Base-by-base conservation (phyloP, 768 basidiomycete genomes). In the Hydnomerulius pinastri region DNA sequence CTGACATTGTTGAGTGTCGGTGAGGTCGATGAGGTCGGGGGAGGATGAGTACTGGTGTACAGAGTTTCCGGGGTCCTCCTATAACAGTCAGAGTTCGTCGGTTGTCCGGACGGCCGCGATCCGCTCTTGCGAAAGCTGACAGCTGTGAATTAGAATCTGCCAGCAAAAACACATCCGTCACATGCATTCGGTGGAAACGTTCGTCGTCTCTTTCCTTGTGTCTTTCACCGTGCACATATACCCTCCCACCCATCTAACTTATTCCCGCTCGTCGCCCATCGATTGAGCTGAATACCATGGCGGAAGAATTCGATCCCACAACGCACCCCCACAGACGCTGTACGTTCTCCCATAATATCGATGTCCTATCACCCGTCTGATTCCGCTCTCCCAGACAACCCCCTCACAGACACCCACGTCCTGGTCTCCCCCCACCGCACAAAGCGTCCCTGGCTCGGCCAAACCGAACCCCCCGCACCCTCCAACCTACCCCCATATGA, bases 361-460 rank as follows among this genome's bases (percentile, higher is more conserved):
- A n/a, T n/a, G 4, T 40, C 38, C 36, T 2, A 21, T 29, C 1
- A 8, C 27, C 2, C 45, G n/a, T 38, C 20, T 43, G 49, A 24
- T 36, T 13, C 61, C 30, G 17, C 21, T 18, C 44, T 48, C 39
- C 12, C 61, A 93, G 91, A 81, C 64, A 95, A 95, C 61, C 90
- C 92, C 4, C 78, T 95, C 50, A 84, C 81, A 1, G 78, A 81
- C 51, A 86, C 86, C 58, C 77, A 90, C 62, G 72, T 93, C 47
- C 82, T 95, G 28, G 87, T 93, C 29, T 93, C 92, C 32, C 91
- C 93, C 0, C 93, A 96, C 67, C 87, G 94, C 44, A 91, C 78
- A 7, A 92, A 90, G 61, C 83, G 94, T 17, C 94, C 94, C 12
- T 97, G 94, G 94, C 77, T 85, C 33, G 93, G 93, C 25, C 91